Base-by-base conservation (phyloP, 2,329 filamentous ascomycete species). In the Stachybotrys chlorohalonatus region DNA sequence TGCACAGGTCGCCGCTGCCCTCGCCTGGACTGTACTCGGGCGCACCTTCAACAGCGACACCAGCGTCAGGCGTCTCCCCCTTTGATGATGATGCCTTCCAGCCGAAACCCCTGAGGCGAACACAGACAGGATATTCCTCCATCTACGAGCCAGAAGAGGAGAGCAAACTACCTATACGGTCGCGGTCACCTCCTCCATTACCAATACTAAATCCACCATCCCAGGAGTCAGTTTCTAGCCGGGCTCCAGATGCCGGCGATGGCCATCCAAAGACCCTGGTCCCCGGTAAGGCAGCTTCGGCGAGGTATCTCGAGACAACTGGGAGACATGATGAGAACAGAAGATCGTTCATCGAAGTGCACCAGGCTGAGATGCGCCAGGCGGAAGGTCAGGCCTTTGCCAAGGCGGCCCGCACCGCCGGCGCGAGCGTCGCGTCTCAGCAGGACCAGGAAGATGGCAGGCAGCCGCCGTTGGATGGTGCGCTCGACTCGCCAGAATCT, bases 321-420 rank as follows among this genome's bases (percentile, higher is more conserved):
- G 64, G 63, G 16, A 62, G 66, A 11, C 74, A 73, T 32, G 77
- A 83, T 57, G 80, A 83, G 31, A 76, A 77, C 49, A 73, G 81
- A 52, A 76, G 73, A 55, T 84, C 81, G 0, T 82, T 80, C 59
- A 82, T 84, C 54, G 81, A 80, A 64, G 73, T 74, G 16, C 80
- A 80, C 59, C 79, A 77, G 62, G 81, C 81, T 5, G 73, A 85
- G 63, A 84, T 85, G 77, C 76, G 81, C 45, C 70, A 79, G 60
- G 81, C 78, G 6, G 83, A 86, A 64, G 83, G 80, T 2, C 74
- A 75, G 61, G 82, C 81, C 7, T 77, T 86, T 58, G 75, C 80
- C 7, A 74, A 80, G 56, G 80, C 80, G 51, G 68, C 62, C 53
- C 67, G 61, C 45, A 66, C 62, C 49, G 67, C 65, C 57, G 72